phyloP scores from a whole-genome alignment of 2,329 filamentous ascomycete genomes.

The Paecilomyces sp. region DNA sequence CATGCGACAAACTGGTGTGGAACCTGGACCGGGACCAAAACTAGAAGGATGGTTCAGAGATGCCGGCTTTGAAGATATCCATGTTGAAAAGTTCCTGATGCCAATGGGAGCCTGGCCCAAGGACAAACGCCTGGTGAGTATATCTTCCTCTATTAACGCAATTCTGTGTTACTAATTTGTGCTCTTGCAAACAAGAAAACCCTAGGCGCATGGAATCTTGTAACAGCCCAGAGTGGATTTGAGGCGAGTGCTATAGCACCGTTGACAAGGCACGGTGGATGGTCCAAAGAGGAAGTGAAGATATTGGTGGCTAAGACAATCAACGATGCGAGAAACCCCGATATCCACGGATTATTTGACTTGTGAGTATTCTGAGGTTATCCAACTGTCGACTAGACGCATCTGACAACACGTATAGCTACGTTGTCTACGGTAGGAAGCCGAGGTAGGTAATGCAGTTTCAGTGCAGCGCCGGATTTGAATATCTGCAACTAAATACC shows the following conservation, averaged over 20 bases:
- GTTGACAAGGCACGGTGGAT: not conserved
- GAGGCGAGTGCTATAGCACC: not conserved
- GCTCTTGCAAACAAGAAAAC: not conserved
- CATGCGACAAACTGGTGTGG: not conserved
- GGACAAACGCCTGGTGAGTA: not conserved
- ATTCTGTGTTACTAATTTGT: not conserved
- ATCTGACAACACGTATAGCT: not conserved
- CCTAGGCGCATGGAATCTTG: not conserved
- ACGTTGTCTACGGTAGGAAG: not conserved
- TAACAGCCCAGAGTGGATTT: not conserved
- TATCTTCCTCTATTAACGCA: not conserved
- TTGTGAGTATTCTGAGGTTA: not conserved
- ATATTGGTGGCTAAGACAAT: not conserved
- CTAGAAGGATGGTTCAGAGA: slow-evolving; percentile 11
- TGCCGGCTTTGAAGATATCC: slow-evolving; percentile 15
- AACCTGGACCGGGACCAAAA: not conserved
- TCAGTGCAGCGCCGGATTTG: too few relatives aligned
- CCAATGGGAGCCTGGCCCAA: slow-evolving; percentile 16
- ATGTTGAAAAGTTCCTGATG: slow-evolving; percentile 7
- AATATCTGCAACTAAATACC: too few relatives aligned
- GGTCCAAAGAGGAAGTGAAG: not conserved
- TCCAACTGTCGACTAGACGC: not conserved
- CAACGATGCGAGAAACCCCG: not conserved
- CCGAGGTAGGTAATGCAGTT: not conserved
- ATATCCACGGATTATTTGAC: not conserved